Evolutionary conservation across 2,329 filamentous ascomycete species (phyloP), one percentile per base, ranked within the genome.

Genomic region (Exophiala oligosperma): DNA sequence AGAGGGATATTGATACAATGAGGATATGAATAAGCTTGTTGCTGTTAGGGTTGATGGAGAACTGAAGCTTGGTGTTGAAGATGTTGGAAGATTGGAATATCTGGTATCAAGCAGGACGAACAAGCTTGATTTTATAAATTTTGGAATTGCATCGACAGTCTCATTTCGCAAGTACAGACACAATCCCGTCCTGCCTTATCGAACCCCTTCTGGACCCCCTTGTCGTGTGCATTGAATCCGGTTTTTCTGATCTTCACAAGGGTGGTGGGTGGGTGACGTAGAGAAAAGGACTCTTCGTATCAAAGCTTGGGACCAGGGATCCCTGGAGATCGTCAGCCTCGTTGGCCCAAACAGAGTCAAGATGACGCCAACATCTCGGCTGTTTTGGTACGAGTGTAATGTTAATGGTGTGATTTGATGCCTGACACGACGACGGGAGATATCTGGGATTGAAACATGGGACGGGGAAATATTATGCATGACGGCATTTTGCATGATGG

Each of bases 351-450:
- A 26, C 46, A 12, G 24, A 24, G 4, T 17, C n/a, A 12, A 48
- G 37, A 62, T 62, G 60, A 62, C 57, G 57, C 60, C 60, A 62
- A 17, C 53, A 50, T 43, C 26, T 50, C 46, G 46, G 46, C 26
- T 29, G 14, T 38, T 43, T 26, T 40, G 35, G 21, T 37, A 38
- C 29, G 26, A 23, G 26, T 24, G 29, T 21, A 26, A 8, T 51
- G 49, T 51, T 37, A 12, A 23, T 12, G 49, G 32, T 9, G 14
- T 40, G 37, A 37, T 32, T 3, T 37, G 49, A 29, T 51, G 23
- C 17, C 37, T 51, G 23, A 35, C 32, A 35, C 32, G 32, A 35
- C 32, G 9, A 17, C 17, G 17, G 17, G 17, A 35, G 32, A 11
- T 35, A 35, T 35, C 32, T 35, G 32, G 2, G 32, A 35, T 26